Conservation (phyloP, 78 protist genomes). For the Dictyostelium purpureum region DNA sequence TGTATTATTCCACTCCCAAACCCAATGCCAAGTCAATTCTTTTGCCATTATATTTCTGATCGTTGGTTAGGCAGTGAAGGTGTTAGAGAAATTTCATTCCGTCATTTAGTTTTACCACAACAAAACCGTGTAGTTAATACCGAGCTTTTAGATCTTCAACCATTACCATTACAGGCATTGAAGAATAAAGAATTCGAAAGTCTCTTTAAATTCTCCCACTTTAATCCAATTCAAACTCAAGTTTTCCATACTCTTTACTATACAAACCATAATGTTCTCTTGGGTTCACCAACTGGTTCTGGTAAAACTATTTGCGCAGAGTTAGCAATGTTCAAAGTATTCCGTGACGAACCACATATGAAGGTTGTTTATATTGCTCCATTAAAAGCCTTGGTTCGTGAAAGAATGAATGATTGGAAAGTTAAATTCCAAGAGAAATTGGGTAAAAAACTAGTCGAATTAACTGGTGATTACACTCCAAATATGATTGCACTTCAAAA, state of each 20-base stretch:
- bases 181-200: conserved; percentile 75
- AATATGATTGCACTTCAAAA: conserved; percentile 88
- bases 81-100: conserved; percentile 81
- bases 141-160: conserved; percentile 93
- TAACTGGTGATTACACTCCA: conserved; percentile 99
- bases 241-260: conserved; percentile 95
- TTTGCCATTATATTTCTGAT: conserved; percentile 91
- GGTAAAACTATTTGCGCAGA: conserved; percentile 99
- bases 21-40: conserved; percentile 95
- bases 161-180: conserved; percentile 93
- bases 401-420: conserved; percentile 98
- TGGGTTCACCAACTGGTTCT: conserved; percentile 99
- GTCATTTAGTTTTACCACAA: conserved; percentile 93
- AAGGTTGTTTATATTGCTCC: conserved; percentile 99
- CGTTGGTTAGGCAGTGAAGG: conserved; percentile 96
- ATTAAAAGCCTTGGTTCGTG: conserved; percentile 99
- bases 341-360: conserved; percentile 66
- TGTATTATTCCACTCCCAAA: conserved; percentile 94
- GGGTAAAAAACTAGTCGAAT: conserved; percentile 94
- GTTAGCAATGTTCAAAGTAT: conserved; percentile 94
- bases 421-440: conserved; percentile 75
- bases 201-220: conserved; percentile 91
- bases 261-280: conserved; percentile 95
- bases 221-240: conserved; percentile 99
- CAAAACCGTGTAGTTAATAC: conserved; percentile 94